These are phyloP conservation scores for Pachysandra terminalis DNA, from an alignment of 164 flowering plant genomes.

Conservation along the genomic window DNA sequence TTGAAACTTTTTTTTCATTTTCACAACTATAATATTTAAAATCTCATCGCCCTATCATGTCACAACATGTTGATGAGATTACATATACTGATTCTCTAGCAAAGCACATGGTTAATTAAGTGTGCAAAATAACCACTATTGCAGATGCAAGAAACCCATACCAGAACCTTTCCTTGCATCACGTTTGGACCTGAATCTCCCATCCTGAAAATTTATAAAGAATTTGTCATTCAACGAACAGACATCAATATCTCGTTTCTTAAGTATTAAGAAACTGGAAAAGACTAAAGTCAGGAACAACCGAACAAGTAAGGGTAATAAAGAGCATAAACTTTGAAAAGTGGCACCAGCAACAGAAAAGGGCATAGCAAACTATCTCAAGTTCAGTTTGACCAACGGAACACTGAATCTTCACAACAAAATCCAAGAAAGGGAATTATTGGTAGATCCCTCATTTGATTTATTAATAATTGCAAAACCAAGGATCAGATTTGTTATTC, in stretches of 20 bases:
- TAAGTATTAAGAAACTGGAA: background rate
- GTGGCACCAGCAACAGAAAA: too few species aligned
- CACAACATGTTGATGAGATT: background rate
- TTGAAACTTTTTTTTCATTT: too few species aligned
- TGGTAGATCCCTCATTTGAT: too few species aligned
- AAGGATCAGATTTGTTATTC: too few species aligned
- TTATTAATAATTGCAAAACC: too few species aligned
- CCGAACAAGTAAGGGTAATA: background rate
- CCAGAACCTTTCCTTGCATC: constrained; percentile 91
- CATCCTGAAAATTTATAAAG: constrained; percentile 64
- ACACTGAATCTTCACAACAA: too few species aligned
- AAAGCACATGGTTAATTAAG: background rate
- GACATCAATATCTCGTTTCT: background rate
- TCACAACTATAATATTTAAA: background rate
- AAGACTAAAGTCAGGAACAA: background rate
- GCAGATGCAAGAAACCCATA: constrained; percentile 30
- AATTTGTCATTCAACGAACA: constrained; percentile 21
- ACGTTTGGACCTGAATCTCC: constrained; percentile 92
- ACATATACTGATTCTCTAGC: background rate
- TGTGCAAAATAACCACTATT: background rate
- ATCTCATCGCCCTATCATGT: too few species aligned
- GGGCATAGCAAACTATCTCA: too few species aligned
- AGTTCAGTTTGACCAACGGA: too few species aligned
- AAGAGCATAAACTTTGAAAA: too few species aligned
- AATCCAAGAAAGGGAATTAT: too few species aligned